Base-by-base conservation (phyloP, 495 filamentous ascomycete species). In the Podospora appendiculata region DNA sequence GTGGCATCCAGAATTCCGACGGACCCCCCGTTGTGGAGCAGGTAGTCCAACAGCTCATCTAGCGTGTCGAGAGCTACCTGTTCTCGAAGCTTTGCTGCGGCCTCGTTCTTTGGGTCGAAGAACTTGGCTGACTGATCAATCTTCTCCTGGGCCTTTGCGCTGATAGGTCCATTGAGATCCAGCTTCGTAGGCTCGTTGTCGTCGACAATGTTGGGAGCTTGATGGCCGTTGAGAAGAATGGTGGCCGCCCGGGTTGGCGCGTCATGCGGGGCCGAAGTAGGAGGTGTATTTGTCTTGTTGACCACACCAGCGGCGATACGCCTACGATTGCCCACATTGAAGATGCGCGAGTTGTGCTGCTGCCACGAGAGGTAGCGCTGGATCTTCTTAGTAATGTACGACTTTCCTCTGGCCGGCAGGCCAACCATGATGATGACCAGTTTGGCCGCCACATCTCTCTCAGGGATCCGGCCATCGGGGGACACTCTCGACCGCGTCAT, bases 1-100 rank as follows among this genome's bases (percentile, higher is more conserved):
- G 93, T 98, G 8, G 92, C 92, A 72, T 97, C 92, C 14, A 96
- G 80, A 54, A 97, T 96, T n/a, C 93, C 93, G n/a, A 98, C 86
- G 46, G 89, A 90, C 41, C 93, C 93, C 16, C 85, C 86, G 48
- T 83, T 70, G 19, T 85, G 75, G 35, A 98, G 70, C 38, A 98
- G 80, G 61, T 90, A 98, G 41, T 95, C 83, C 39, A 98, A 69
- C 16, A 96, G 71, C 59, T 98, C 93, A 57, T 98, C 89, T 12
- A 97, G 74, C 2, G 93, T 96, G 54, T 90, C 88, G 56, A 96
- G 78, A 1, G 93, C 93, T 16, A 94, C 87, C 61, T 94, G 88
- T 63, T 98, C 93, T 54, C 93, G 80, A 17, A 98, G 71, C 62
- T 82, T 84, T 19, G 90, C 79, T 2, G 93, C 93, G 48, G 80